phyloP scores from a whole-genome alignment of 1,284 basidiomycete species.

The Fistulina hepatica region DNA sequence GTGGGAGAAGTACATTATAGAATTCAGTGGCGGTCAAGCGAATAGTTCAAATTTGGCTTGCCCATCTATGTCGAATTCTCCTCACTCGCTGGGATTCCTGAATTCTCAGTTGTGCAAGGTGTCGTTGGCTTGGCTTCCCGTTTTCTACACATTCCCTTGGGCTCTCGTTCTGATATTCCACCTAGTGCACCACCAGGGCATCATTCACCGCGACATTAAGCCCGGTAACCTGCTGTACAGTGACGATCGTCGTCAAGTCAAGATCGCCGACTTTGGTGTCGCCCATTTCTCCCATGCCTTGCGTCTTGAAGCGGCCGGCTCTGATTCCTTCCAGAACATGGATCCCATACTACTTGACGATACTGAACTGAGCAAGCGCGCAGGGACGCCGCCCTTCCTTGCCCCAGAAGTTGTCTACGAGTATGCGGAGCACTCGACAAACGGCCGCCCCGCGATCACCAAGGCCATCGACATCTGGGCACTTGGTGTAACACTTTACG shows the following conservation, averaged over 20 bases:
- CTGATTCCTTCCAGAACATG: constrained; percentile 29
- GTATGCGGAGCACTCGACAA: constrained; percentile 27
- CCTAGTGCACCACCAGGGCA: constrained; percentile 90
- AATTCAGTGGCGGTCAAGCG: no score
- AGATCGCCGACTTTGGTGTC: constrained; percentile 97
- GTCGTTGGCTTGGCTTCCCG: constrained; percentile 5
- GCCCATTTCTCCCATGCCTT: constrained; percentile 90
- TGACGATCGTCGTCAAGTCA: constrained; percentile 73
- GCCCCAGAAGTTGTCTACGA: constrained; percentile 90
- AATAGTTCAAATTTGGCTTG: no score
- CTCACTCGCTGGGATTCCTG: no score
- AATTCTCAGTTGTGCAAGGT: constrained; percentile 2
- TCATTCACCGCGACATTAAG: constrained; percentile 99
- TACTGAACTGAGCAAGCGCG: constrained; percentile 84
- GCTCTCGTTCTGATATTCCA: constrained; percentile 4
- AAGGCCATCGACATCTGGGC: constrained; percentile 99
- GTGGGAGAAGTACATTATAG: no score
- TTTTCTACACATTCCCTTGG: constrained; percentile 9
- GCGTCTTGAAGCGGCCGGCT: constrained; percentile 45
- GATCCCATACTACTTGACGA: constrained; percentile 72
- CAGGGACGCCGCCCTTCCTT: constrained; percentile 95
- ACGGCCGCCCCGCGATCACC: constrained; percentile 60
- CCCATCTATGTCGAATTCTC: no score
- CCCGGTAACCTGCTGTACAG: constrained; percentile 95
- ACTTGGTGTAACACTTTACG: constrained; percentile 94